These are phyloP conservation scores for Kwoniella shandongensis DNA, from an alignment of 768 basidiomycete species.

Conservation along the genomic window DNA sequence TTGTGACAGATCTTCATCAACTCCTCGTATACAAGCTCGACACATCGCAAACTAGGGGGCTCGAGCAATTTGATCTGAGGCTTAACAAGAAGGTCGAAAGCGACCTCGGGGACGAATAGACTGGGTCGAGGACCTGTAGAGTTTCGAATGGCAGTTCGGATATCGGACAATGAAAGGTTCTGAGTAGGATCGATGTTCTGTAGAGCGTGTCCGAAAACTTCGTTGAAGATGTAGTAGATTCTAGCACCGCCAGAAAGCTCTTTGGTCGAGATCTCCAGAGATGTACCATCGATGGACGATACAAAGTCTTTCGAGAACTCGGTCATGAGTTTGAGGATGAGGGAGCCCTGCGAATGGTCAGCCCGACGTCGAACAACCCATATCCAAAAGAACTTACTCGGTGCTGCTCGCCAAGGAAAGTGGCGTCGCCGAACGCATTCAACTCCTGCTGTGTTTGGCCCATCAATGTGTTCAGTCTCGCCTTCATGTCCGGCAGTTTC, in stretches of 20 bases:
- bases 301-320: constrained; percentile 97
- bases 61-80: constrained; percentile 97
- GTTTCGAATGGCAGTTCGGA: constrained; percentile 96
- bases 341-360: constrained; percentile 60
- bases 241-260: constrained; percentile 96
- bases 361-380: background rate
- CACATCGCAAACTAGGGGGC: constrained; percentile 89
- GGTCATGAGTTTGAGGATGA: constrained; percentile 95
- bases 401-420: constrained; percentile 86
- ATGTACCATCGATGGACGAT: constrained; percentile 94
- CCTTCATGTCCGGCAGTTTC: constrained; percentile 99
- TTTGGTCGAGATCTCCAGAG: constrained; percentile 93
- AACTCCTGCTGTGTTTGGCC: constrained; percentile 98
- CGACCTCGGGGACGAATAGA: constrained; percentile 93
- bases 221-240: constrained; percentile 99
- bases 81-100: constrained; percentile 94
- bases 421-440: constrained; percentile 91
- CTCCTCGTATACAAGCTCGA: constrained; percentile 98
- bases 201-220: constrained; percentile 91
- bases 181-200: constrained; percentile 84
- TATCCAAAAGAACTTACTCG: constrained; percentile 45
- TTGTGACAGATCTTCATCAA: constrained; percentile 99
- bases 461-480: constrained; percentile 93
- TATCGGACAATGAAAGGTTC: constrained; percentile 89
- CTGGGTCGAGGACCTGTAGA: constrained; percentile 96